These are phyloP conservation scores for Mortierella sp. DNA, from an alignment of 371 early-diverging fungal genomes.

Conservation along the genomic window DNA sequence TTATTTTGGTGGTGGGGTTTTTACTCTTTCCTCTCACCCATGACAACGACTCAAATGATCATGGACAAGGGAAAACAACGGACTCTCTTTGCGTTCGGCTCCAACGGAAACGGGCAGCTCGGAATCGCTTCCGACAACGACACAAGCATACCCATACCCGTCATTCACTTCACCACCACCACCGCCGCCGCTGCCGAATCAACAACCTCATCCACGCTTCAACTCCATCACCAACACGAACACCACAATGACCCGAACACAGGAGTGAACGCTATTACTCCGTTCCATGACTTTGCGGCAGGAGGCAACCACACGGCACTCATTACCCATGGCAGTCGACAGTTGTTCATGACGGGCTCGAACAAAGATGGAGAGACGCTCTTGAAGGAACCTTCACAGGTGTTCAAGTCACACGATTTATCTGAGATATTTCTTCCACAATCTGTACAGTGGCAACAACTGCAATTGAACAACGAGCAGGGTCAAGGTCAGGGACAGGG, in stretches of 20 bases:
- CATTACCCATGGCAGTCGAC: slow-evolving; percentile 53
- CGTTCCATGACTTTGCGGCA: slow-evolving; percentile 57
- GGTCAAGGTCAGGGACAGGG: neutral
- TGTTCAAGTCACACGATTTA: slow-evolving; percentile 31
- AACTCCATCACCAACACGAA: neutral
- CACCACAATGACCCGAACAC: neutral
- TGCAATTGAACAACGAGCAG: slow-evolving; percentile 6
- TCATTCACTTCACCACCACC: slow-evolving; percentile 1
- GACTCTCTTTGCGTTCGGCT: slow-evolving; percentile 64
- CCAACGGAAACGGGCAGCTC: slow-evolving; percentile 76
- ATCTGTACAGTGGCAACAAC: neutral
- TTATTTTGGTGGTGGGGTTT: neutral
- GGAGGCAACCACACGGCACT: slow-evolving; percentile 79
- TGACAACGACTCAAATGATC: neutral
- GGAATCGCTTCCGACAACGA: slow-evolving; percentile 66
- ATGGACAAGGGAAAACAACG: slow-evolving; percentile 3
- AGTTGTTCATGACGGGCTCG: slow-evolving; percentile 57
- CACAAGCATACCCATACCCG: slow-evolving; percentile 25
- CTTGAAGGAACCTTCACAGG: slow-evolving; percentile 24
- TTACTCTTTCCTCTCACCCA: neutral
- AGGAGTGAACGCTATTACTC: neutral
- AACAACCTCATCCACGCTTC: neutral
- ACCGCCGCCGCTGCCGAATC: slow-evolving; percentile 2
- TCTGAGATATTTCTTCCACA: slow-evolving; percentile 35
- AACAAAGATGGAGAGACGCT: slow-evolving; percentile 58